phyloP scores from a whole-genome alignment of 2,329 filamentous ascomycete genomes.

The Scedosporium minutisporum region DNA sequence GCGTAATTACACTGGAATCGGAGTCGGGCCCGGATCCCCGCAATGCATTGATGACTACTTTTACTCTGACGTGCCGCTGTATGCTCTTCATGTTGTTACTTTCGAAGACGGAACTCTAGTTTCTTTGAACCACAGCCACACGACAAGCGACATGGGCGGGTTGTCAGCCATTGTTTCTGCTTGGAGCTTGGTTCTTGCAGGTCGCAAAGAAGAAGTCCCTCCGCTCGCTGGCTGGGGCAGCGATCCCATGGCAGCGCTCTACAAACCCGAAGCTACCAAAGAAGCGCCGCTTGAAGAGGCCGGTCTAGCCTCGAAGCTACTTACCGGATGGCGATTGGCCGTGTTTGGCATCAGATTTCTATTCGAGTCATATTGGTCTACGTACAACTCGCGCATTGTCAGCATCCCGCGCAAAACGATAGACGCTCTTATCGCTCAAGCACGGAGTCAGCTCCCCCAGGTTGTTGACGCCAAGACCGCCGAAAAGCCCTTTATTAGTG shows the following conservation, averaged over 20 bases:
- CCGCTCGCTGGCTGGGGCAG: neutral
- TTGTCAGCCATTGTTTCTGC: constrained; percentile 1
- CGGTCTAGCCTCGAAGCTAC: neutral
- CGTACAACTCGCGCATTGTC: neutral
- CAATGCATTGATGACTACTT: constrained; percentile 2
- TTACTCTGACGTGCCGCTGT: constrained; percentile 2
- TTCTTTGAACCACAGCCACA: constrained; percentile 5
- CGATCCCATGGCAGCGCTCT: neutral
- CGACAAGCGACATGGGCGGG: constrained; percentile 2
- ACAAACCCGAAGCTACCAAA: neutral
- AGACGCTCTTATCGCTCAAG: neutral
- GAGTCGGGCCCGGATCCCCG: neutral
- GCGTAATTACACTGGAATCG: neutral
- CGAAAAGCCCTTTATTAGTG: neutral
- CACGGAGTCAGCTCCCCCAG: neutral
- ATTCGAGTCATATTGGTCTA: neutral
- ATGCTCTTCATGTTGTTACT: constrained; percentile 6
- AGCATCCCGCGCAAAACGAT: neutral
- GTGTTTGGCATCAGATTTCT: neutral
- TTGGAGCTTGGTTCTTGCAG: neutral
- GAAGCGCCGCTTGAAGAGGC: neutral
- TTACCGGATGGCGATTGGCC: neutral
- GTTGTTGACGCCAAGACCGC: neutral
- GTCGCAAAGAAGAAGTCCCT: neutral
- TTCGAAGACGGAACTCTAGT: constrained; percentile 7